phyloP scores from a whole-genome alignment of 2,329 filamentous ascomycete genomes.

The Nothophaeocryptopus gaeumannii region DNA sequence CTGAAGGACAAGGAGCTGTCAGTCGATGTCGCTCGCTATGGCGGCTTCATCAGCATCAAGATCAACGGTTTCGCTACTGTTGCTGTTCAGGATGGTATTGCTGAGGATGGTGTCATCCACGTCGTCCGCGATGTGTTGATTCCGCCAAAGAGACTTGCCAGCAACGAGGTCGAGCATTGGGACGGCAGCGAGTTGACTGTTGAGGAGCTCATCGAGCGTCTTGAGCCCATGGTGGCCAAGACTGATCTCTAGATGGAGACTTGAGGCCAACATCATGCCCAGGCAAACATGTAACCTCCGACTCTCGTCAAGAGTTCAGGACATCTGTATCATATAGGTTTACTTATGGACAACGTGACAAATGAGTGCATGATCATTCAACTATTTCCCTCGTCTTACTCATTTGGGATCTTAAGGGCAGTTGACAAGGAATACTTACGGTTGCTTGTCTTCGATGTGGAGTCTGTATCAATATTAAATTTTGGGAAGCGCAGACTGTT shows the following conservation, averaged over 20 bases:
- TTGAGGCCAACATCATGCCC: no score
- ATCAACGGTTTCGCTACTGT: constrained; percentile 72
- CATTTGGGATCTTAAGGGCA: no score
- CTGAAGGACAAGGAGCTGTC: constrained; percentile 64
- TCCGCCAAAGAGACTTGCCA: constrained; percentile 61
- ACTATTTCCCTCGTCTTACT: no score
- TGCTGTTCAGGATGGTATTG: constrained; percentile 65
- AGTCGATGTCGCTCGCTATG: constrained; percentile 68
- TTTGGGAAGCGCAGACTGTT: no score
- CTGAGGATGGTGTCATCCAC: constrained; percentile 78
- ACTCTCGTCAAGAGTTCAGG: neutral
- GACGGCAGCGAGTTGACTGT: constrained; percentile 54
- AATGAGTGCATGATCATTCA: no score
- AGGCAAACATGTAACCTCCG: neutral
- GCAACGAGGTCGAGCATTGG: constrained; percentile 40
- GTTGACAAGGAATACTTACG: no score
- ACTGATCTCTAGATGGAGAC: constrained; percentile 25
- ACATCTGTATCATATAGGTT: no score
- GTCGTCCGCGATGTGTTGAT: constrained; percentile 71
- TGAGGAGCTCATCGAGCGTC: constrained; percentile 59
- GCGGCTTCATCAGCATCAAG: constrained; percentile 67
- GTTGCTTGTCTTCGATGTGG: no score
- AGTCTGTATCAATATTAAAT: no score
- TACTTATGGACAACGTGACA: no score
- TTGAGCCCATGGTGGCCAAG: constrained; percentile 46